Conservation (phyloP, 345 rosid genomes). For the Acer campestre region DNA sequence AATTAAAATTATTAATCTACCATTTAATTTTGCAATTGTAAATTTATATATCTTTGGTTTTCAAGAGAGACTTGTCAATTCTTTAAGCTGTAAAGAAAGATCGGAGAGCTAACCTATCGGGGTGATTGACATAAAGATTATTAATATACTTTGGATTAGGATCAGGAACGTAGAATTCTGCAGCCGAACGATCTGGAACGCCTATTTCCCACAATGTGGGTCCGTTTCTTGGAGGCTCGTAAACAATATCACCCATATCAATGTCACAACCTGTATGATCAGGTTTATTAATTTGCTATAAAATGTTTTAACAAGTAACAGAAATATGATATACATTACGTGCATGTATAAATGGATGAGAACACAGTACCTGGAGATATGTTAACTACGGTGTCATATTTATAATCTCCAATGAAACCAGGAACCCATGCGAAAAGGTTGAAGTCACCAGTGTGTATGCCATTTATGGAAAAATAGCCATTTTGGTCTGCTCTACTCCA, state of each 20-base stretch:
- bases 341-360: neutral
- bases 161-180: conserved; percentile 64
- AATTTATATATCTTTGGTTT: no score
- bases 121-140: conserved; percentile 54
- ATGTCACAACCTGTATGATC: conserved; percentile 38
- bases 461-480: conserved; percentile 59
- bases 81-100: no score
- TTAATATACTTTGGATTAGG: conserved; percentile 57
- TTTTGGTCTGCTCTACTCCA: conserved; percentile 68
- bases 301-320: neutral
- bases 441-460: conserved; percentile 52
- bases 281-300: neutral
- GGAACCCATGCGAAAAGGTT: conserved; percentile 83
- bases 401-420: conserved; percentile 82
- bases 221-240: conserved; percentile 66
- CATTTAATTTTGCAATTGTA: no score
- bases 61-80: no score
- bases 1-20: no score
- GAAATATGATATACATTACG: neutral
- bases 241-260: conserved; percentile 42
- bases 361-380: conserved; percentile 52
- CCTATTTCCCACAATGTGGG: conserved; percentile 80
- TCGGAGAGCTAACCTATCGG: conserved; percentile 55
- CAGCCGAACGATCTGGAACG: conserved; percentile 61
- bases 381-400: conserved; percentile 39